phyloP scores from a whole-genome alignment of 306 rosid genomes.

The Glycine latifolia region DNA sequence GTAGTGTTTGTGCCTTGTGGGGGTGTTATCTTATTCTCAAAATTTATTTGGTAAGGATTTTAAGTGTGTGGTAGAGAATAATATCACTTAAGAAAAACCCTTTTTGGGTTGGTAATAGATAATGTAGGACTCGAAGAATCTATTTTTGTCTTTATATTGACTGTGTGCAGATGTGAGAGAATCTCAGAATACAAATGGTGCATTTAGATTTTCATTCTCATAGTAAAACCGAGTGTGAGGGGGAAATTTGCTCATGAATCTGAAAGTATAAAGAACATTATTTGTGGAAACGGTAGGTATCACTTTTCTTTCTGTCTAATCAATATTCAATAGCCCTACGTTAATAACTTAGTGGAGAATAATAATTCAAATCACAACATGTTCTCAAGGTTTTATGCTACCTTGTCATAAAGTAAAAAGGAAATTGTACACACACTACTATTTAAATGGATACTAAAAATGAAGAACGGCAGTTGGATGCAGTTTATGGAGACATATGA shows the following conservation, averaged over 20 bases:
- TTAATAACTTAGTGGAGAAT: slow-evolving; percentile 14
- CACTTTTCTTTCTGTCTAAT: background rate
- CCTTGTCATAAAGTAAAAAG: slow-evolving; percentile 5
- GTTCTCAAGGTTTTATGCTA: background rate
- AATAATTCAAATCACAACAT: background rate
- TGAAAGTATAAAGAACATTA: slow-evolving; percentile 1
- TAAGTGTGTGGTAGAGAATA: slow-evolving; percentile 67
- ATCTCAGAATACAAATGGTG: slow-evolving; percentile 33
- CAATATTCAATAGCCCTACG: background rate
- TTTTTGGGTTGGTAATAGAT: slow-evolving; percentile 11
- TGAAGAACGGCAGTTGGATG: too few species aligned
- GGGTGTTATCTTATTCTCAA: background rate
- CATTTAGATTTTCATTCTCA: background rate
- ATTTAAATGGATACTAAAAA: background rate
- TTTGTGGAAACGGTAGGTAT: background rate
- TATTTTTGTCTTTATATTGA: slow-evolving; percentile 31
- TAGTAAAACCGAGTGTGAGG: background rate
- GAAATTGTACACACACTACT: background rate
- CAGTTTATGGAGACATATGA: background rate
- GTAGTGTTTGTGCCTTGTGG: background rate
- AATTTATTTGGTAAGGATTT: slow-evolving; percentile 49
- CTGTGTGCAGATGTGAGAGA: slow-evolving; percentile 26
- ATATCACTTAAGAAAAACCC: slow-evolving; percentile 2
- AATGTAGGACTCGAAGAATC: background rate
- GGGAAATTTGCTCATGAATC: slow-evolving; percentile 18